phyloP scores from a whole-genome alignment of 345 rosid species.

The Murraya paniculata region DNA sequence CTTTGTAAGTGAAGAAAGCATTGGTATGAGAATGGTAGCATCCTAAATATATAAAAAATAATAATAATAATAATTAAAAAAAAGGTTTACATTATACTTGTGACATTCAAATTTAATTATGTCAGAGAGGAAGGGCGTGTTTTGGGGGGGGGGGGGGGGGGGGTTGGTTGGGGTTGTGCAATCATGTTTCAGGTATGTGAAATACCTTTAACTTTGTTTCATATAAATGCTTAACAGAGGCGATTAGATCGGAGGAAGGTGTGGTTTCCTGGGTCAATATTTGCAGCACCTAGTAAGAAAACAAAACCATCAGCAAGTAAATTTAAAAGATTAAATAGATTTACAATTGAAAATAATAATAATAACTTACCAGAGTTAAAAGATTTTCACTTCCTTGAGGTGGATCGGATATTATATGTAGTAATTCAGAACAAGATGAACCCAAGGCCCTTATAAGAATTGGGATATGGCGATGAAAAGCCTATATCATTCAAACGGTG shows the following conservation, averaged over 20 bases:
- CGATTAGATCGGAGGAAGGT: conserved; percentile 72
- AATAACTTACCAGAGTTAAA: conserved; percentile 62
- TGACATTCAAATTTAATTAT: conserved; percentile 10
- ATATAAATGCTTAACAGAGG: conserved; percentile 85
- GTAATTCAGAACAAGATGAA: conserved; percentile 74
- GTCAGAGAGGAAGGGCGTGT: no score
- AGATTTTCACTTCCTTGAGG: conserved; percentile 99
- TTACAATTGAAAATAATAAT: conserved; percentile 10
- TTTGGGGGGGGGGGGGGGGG: neutral
- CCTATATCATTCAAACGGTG: conserved; percentile 39
- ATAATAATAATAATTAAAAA: neutral
- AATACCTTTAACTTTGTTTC: conserved; percentile 92
- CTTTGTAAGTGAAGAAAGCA: conserved; percentile 89
- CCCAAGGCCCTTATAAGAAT: conserved; percentile 80
- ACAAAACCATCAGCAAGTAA: conserved; percentile 21
- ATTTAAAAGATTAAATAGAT: conserved; percentile 11
- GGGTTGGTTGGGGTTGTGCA: no score
- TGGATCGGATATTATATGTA: conserved; percentile 81
- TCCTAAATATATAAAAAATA: conserved; percentile 55
- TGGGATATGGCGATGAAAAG: conserved; percentile 92
- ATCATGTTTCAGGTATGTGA: conserved; percentile 9
- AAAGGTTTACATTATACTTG: conserved; percentile 14
- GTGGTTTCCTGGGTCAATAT: conserved; percentile 78
- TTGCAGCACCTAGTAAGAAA: conserved; percentile 73
- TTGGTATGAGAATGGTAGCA: conserved; percentile 88